Evolutionary conservation across 495 filamentous ascomycete genomes (phyloP).

Genomic region (Friedmanniomyces endolithicus): DNA sequence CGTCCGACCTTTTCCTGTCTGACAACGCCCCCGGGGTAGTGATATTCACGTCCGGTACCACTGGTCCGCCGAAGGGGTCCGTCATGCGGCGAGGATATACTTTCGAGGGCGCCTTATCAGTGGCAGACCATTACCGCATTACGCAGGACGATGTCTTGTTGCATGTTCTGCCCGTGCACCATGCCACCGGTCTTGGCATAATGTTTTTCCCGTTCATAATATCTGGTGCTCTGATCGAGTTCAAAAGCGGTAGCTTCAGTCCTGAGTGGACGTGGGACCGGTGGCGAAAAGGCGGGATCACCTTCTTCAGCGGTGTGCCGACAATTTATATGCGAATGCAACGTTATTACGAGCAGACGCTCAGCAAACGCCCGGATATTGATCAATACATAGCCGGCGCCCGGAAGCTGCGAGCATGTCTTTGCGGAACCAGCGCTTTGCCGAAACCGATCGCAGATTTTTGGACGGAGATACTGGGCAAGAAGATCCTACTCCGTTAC

Average conservation of each 20-base stretch:
- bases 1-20: slow-evolving; percentile 25
- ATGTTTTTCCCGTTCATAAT: slow-evolving; percentile 38
- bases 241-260: slow-evolving; percentile 36
- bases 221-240: slow-evolving; percentile 36
- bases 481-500: slow-evolving; percentile 36
- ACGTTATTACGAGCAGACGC: slow-evolving; percentile 33
- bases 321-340: slow-evolving; percentile 42
- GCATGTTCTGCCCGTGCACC: slow-evolving; percentile 38
- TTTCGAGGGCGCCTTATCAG: slow-evolving; percentile 25
- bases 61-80: slow-evolving; percentile 32
- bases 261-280: slow-evolving; percentile 40
- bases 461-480: slow-evolving; percentile 33
- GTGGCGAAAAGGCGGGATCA: slow-evolving; percentile 34
- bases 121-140: slow-evolving; percentile 29
- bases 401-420: slow-evolving; percentile 30
- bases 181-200: slow-evolving; percentile 37
- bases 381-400: slow-evolving; percentile 33
- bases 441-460: slow-evolving; percentile 37
- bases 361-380: slow-evolving; percentile 16
- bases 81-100: slow-evolving; percentile 30
- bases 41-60: slow-evolving; percentile 34
- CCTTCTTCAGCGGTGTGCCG: slow-evolving; percentile 40
- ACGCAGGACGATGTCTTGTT: slow-evolving; percentile 24
- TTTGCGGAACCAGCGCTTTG: slow-evolving; percentile 38
- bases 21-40: slow-evolving; percentile 28